Percentiles rank a stretch among this genome's conserved stretches.
Conservation (phyloP, 768 basidiomycete genomes). For the Nidularia sp. region DNA sequence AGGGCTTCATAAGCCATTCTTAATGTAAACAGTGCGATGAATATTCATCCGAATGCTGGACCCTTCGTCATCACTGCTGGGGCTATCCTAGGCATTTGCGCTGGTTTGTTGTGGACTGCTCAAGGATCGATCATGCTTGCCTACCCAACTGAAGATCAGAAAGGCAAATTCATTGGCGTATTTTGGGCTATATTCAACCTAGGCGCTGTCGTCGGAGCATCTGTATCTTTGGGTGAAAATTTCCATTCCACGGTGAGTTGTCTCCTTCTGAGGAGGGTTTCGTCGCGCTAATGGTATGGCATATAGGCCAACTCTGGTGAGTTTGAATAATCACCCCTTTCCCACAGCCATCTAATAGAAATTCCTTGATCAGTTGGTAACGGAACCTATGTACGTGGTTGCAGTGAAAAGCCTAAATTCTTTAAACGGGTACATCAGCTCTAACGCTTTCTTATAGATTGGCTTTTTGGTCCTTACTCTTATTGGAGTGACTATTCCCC, state of each 20-base stretch:
- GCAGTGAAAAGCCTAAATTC: not conserved
- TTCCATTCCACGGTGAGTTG: slow-evolving; percentile 45
- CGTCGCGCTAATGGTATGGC: not conserved
- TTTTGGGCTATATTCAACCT: slow-evolving; percentile 87
- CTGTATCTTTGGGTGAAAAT: slow-evolving; percentile 72
- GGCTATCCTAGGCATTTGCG: slow-evolving; percentile 70
- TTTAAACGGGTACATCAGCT: not conserved
- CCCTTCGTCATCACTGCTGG: slow-evolving; percentile 70
- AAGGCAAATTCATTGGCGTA: slow-evolving; percentile 72
- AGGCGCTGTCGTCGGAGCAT: slow-evolving; percentile 74
- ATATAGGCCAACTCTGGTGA: not conserved
- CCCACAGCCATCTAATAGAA: not conserved
- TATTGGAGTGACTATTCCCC: slow-evolving; percentile 65
- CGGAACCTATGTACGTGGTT: slow-evolving; percentile 63
- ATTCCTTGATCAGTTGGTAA: slow-evolving; percentile 45
- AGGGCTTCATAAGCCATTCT: not conserved
- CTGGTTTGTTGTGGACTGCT: slow-evolving; percentile 72
- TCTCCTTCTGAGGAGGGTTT: not conserved
- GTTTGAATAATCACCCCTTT: too few species aligned
- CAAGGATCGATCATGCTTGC: slow-evolving; percentile 84
- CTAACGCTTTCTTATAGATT: slow-evolving; percentile 38
- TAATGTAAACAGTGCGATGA: slow-evolving; percentile 45
- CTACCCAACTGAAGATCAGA: slow-evolving; percentile 77
- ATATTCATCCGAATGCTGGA: slow-evolving; percentile 59
- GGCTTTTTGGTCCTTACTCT: slow-evolving; percentile 70